Evolutionary conservation across 108 stramenopile species (phyloP), one percentile per base, ranked within the genome.

Genomic region (Cyclotella baltica): DNA sequence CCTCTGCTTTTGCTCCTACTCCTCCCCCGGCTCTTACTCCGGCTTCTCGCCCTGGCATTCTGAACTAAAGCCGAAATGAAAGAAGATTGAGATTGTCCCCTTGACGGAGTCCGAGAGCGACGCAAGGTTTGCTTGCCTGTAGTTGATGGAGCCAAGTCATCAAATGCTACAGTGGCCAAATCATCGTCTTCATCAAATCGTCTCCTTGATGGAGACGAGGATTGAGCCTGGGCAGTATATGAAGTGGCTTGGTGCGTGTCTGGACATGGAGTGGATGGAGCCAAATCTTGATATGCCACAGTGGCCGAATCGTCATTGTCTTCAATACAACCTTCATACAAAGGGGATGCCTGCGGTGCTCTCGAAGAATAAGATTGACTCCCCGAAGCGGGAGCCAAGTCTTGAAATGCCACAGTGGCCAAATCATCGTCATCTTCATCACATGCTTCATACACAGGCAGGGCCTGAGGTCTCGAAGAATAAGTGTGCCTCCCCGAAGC

Each of bases 11-110:
- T 56, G 27, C 36, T 43, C 15, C 23, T 2, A 37, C 19, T 28
- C 19, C 62, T 36, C 50, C 51, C 16, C 4, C 52, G 62, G 30
- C 61, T 63, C 40, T 38, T 51, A 5, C 16, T 30, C 22, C 75
- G 53, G 43, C 66, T 76, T 4, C 56, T 28, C 4, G 55, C 29
- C 34, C 56, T 72, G 8, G 70, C 22, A 58, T 72, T 72, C 3
- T 72, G 55, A 25, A 72, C 37, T 57, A 72, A 72, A 4, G 70
- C 70, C 36, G 70, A 58, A 37, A 58, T 51, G 23, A 72, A 72
- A 15, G 70, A 58, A 15, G 56, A 30, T 72, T 72, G 56, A 15
- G 56, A 30, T 72, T 72, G 56, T 13, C 10, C 6, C 13, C 23
- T 40, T 13, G 63, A 64, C 20, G 63, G 43, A 23, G 25, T 38